A percentile compares a stretch with the other conserved stretches of the same genome.
Conservation (phyloP, 2,329 filamentous ascomycete genomes). For the Penicillium vulpinum region DNA sequence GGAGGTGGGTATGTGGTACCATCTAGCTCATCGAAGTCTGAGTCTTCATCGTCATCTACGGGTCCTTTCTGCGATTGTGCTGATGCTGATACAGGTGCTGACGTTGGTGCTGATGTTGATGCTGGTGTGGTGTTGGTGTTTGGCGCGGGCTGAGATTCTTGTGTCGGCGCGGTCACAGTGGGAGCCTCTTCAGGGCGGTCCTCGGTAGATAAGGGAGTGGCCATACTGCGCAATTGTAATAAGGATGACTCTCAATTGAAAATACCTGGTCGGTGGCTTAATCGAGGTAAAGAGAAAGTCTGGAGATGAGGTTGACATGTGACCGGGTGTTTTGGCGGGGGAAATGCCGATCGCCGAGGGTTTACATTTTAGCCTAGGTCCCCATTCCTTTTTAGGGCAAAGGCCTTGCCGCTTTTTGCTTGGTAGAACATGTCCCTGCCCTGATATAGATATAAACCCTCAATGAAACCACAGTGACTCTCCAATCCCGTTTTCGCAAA, state of each 20-base stretch:
- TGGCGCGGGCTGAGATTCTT: neutral
- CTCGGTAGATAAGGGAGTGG: neutral
- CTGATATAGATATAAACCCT: no score
- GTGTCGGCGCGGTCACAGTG: neutral
- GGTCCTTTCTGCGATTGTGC: constrained; percentile 5
- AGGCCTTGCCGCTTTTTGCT: no score
- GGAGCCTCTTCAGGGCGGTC: neutral
- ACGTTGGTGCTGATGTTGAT: neutral
- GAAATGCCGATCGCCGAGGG: constrained; percentile 29
- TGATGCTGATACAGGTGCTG: neutral
- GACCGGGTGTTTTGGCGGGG: constrained; percentile 27
- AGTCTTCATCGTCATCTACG: constrained; percentile 69
- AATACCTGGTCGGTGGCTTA: neutral
- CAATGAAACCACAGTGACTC: no score
- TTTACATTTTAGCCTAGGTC: neutral
- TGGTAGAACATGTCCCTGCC: no score
- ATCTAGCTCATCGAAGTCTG: constrained; percentile 93
- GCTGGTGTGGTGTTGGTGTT: neutral
- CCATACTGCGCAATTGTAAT: neutral
- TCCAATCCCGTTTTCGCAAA: no score
- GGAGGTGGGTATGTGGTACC: constrained; percentile 51
- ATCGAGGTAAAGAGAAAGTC: constrained; percentile 4
- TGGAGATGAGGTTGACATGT: constrained; percentile 22
- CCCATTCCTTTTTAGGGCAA: no score
- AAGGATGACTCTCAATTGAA: neutral